Percentiles rank a stretch among this genome's conserved stretches.
Evolutionary conservation across 306 rosid genomes (phyloP).

Genomic region (Chamaecrista fasciculata): DNA sequence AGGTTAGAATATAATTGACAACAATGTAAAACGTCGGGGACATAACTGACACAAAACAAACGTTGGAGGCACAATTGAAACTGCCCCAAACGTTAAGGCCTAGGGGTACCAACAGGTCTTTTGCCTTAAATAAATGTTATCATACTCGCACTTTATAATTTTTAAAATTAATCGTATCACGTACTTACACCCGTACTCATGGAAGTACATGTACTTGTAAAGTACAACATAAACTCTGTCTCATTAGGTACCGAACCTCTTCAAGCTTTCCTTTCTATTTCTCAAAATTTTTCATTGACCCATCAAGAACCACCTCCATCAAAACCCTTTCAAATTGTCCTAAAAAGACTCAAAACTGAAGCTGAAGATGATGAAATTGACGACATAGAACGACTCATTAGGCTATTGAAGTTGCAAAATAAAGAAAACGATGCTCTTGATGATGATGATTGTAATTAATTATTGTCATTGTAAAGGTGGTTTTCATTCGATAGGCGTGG

Average conservation of each 20-base stretch:
- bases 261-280: slow-evolving; percentile 54
- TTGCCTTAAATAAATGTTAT: too few relatives aligned
- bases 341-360: slow-evolving; percentile 16
- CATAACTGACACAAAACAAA: too few relatives aligned
- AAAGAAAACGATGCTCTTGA: slow-evolving; percentile 20
- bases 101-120: too few relatives aligned
- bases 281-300: slow-evolving; percentile 43
- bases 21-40: too few relatives aligned
- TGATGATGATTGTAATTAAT: slow-evolving; percentile 35
- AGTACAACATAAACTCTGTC: too few relatives aligned
- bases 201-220: too few relatives aligned
- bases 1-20: too few relatives aligned
- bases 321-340: neutral
- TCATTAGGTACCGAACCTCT: slow-evolving; percentile 62
- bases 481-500: slow-evolving; percentile 74
- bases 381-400: slow-evolving; percentile 54
- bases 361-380: slow-evolving; percentile 27
- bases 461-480: slow-evolving; percentile 79
- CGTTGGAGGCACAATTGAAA: too few relatives aligned
- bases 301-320: slow-evolving; percentile 35
- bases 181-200: too few relatives aligned
- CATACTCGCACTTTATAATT: too few relatives aligned
- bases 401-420: slow-evolving; percentile 54
- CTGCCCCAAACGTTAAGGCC: too few relatives aligned
- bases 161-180: too few relatives aligned